Percentiles rank a stretch among this genome's conserved stretches.
Evolutionary conservation across 2,329 filamentous ascomycete species (phyloP).

Genomic region (Phialophora tarda): DNA sequence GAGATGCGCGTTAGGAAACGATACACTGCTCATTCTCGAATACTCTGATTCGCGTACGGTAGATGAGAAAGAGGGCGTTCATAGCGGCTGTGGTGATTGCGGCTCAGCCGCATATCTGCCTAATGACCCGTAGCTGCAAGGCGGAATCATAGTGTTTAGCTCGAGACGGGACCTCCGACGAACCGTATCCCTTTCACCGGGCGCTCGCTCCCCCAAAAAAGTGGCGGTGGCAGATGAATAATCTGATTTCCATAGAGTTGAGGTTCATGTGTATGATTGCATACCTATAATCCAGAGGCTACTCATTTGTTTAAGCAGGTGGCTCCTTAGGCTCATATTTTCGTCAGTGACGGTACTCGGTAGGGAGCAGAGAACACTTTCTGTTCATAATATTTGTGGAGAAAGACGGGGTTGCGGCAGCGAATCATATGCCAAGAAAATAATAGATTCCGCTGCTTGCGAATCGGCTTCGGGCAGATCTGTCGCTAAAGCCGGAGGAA

Average conservation of each 20-base stretch:
- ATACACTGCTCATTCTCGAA: background rate
- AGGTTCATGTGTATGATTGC: too few species aligned
- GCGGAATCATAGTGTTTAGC: background rate
- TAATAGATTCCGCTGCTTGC: background rate
- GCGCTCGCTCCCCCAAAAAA: background rate
- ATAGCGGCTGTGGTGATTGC: background rate
- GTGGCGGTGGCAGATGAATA: background rate
- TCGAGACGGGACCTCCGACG: background rate
- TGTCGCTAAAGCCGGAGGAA: slow-evolving; percentile 1
- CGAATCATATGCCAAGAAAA: slow-evolving; percentile 1
- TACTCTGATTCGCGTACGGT: background rate
- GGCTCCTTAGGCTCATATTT: background rate
- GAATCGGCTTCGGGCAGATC: slow-evolving; percentile 1
- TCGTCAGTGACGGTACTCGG: background rate
- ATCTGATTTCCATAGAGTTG: background rate
- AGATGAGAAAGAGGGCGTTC: background rate
- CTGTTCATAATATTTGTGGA: background rate
- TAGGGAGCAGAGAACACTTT: background rate
- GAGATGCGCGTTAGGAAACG: too few species aligned
- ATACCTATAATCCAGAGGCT: background rate
- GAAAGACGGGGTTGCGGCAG: background rate
- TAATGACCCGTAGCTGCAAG: background rate
- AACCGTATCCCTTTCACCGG: background rate
- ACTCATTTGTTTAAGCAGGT: background rate
- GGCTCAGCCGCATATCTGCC: background rate